Evolutionary conservation across 306 rosid species (phyloP), one percentile per base, ranked within the genome.

Genomic region (Citrullus amarus): DNA sequence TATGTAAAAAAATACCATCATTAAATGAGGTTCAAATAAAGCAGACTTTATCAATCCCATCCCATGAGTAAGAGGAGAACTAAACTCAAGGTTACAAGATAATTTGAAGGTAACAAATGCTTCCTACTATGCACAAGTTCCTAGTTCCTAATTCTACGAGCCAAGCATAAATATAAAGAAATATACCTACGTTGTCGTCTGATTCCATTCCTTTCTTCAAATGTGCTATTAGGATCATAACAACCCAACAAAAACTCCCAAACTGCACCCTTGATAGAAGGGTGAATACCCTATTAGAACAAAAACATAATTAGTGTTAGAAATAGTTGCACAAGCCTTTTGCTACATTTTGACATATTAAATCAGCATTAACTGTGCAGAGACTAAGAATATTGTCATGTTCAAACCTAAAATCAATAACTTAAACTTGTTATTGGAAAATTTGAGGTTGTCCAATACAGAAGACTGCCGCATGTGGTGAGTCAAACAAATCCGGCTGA

Each of bases 191-290:
- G 84, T 20, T 74, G 83, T 79, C 85, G 91, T 86, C 88, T 90
- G 81, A 92, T 89, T 58, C 80, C 84, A 84, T 83, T 86, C 80
- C 97, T 87, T 71, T 94, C 98, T 36, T 89, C 96, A 58, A 61
- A 86, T 67, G 97, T 86, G 89, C 96, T 94, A 71, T 85, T 84
- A 39, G 97, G 96, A 86, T 90, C 96, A 86, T 84, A 94, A 80
- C 97, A 92, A 81, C 98, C 97, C 80, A 92, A 80, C 91, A 94
- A 89, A 87, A 94, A 94, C 81, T 94, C 98, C 98, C 96, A 92
- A 38, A 94, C 98, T 76, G 53, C 89, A 77, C 92, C 98, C 83
- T 94, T 92, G 80, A 94, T 92, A 82, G 95, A 88, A 89, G 98
- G 98, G 82, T 94, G 96, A 79, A 94, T 84, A 61, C 98, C 98